These are phyloP conservation scores for Amanita pallidorosea DNA, from an alignment of 768 basidiomycete species.

Conservation along the genomic window DNA sequence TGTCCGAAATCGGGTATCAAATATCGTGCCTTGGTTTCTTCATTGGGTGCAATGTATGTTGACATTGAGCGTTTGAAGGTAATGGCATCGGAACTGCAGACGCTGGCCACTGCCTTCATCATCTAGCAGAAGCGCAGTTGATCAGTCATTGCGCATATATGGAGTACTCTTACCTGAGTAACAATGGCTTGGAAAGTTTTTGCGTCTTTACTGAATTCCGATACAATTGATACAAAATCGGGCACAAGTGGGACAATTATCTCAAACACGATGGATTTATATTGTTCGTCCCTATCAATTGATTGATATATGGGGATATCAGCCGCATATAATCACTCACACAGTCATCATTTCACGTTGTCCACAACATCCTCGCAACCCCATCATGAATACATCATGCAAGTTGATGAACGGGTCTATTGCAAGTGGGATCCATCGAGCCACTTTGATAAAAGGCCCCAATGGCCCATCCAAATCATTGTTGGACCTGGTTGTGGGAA, in stretches of 20 bases:
- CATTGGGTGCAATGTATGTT: background rate
- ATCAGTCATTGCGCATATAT: background rate
- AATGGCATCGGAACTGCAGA: background rate
- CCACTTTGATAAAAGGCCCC: background rate
- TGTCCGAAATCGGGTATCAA: background rate
- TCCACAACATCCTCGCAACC: background rate
- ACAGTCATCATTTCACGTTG: background rate
- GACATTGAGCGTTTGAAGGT: background rate
- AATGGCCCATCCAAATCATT: background rate
- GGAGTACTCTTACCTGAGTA: background rate
- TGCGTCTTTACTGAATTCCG: background rate
- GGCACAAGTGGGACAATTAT: background rate
- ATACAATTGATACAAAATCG: background rate
- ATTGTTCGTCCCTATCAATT: background rate
- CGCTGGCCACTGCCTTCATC: background rate
- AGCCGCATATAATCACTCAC: background rate
- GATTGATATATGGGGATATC: background rate
- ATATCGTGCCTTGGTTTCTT: background rate
- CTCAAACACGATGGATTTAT: conserved; percentile 2
- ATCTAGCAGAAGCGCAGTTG: background rate
- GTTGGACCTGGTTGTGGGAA: background rate
- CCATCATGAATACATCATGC: background rate
- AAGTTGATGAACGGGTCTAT: background rate
- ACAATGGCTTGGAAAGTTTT: background rate
- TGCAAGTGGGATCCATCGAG: conserved; percentile 1